Conservation (phyloP, 1,284 basidiomycete genomes). For the Hortiboletus rubellus region DNA sequence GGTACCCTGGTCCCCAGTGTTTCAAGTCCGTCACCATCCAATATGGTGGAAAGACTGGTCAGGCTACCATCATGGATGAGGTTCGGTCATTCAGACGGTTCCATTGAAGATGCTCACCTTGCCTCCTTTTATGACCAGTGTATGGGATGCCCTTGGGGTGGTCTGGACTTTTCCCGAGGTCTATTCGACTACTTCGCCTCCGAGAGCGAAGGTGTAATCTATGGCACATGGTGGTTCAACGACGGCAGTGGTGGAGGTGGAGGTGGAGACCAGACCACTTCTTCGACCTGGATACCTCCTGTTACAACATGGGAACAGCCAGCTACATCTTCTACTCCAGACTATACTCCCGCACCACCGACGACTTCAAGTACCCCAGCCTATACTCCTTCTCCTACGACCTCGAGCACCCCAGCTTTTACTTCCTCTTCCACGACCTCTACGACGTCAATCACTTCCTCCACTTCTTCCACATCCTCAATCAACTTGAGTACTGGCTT, state of each 20-base stretch:
- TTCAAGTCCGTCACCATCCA: conserved; percentile 64
- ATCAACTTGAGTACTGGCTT: conserved; percentile 18
- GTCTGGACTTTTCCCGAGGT: conserved; percentile 75
- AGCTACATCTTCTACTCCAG: conserved; percentile 19
- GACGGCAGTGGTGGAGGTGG: conserved; percentile 34
- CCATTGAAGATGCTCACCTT: conserved; percentile 4
- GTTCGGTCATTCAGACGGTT: conserved; percentile 37
- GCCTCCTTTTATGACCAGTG: conserved; percentile 45
- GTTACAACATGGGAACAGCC: conserved; percentile 30
- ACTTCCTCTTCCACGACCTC: conserved; percentile 29
- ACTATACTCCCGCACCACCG: conserved; percentile 20
- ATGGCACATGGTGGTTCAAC: conserved; percentile 57
- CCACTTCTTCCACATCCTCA: conserved; percentile 15
- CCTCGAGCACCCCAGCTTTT: conserved; percentile 24
- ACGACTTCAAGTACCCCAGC: conserved; percentile 16
- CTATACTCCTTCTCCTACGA: conserved; percentile 19
- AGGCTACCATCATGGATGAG: conserved; percentile 67
- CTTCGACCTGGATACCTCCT: conserved; percentile 28
- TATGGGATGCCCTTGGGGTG: conserved; percentile 67
- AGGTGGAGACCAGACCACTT: conserved; percentile 28
- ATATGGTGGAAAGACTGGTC: conserved; percentile 59
- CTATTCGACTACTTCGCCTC: conserved; percentile 69
- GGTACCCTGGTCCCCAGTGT: conserved; percentile 65
- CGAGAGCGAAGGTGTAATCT: conserved; percentile 51
- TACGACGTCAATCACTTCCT: conserved; percentile 23